Conservation (phyloP, 2,329 filamentous ascomycete species). For the Pseudogymnoascus sp. region DNA sequence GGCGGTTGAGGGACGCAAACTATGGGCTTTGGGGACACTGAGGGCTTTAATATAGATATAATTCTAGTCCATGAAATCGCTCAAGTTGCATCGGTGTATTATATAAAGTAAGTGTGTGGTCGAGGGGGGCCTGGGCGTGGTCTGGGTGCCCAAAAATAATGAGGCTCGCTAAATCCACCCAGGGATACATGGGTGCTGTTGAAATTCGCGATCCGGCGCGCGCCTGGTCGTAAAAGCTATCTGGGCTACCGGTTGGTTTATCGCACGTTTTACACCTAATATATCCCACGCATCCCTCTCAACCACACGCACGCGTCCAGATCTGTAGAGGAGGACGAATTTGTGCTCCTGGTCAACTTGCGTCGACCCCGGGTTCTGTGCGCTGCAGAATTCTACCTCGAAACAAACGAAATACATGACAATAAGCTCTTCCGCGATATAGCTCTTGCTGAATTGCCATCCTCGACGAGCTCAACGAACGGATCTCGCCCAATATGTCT, state of each 20-base stretch:
- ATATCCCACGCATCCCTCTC: not conserved
- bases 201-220: slow-evolving; percentile 8
- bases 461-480: not conserved
- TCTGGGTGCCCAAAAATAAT: not conserved
- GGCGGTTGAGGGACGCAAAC: not conserved
- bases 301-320: not conserved
- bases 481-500: slow-evolving; percentile 19
- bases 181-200: not conserved
- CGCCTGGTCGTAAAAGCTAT: not conserved
- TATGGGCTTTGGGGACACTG: not conserved
- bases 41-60: not conserved
- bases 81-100: not conserved
- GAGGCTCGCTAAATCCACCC: slow-evolving; percentile 5
- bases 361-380: not conserved
- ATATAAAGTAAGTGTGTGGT: not conserved
- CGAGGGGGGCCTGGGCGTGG: not conserved
- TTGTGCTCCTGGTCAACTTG: not conserved
- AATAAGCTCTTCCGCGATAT: not conserved
- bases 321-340: not conserved
- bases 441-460: not conserved
- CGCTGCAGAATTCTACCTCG: not conserved
- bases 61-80: not conserved
- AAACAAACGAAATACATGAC: slow-evolving; percentile 5
- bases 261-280: not conserved
- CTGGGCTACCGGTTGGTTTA: not conserved